A percentile compares a stretch with the other conserved stretches of the same genome.
Conservation (phyloP, 1,284 basidiomycete species). For the Marasmius fiardii region DNA sequence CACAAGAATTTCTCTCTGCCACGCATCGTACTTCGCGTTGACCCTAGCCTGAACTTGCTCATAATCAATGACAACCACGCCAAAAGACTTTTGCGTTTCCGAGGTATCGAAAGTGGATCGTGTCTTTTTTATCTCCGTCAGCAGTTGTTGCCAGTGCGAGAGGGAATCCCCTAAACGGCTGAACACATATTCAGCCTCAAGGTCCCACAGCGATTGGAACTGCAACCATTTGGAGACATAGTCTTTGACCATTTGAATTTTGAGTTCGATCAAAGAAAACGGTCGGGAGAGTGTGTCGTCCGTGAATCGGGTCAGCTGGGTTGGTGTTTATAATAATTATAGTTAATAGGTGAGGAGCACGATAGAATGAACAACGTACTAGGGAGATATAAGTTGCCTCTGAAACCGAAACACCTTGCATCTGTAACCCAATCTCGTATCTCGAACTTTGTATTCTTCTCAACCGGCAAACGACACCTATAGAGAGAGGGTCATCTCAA, state of each 20-base stretch:
- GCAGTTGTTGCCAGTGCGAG: slow-evolving; percentile 89
- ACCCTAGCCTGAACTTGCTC: slow-evolving; percentile 97
- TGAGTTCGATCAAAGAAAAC: slow-evolving; percentile 84
- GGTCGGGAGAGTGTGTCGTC: slow-evolving; percentile 79
- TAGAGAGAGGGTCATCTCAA: background rate
- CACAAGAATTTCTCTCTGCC: slow-evolving; percentile 93
- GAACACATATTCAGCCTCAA: slow-evolving; percentile 96
- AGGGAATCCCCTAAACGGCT: slow-evolving; percentile 92
- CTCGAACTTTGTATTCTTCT: slow-evolving; percentile 89
- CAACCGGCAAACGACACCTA: slow-evolving; percentile 86
- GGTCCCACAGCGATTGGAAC: slow-evolving; percentile 98
- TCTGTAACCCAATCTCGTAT: slow-evolving; percentile 93
- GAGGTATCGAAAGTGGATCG: slow-evolving; percentile 96
- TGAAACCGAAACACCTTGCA: slow-evolving; percentile 58
- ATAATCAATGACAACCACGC: slow-evolving; percentile 93
- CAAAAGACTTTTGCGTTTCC: slow-evolving; percentile 89
- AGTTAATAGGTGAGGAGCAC: background rate
- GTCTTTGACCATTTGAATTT: slow-evolving; percentile 81
- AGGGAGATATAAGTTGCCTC: slow-evolving; percentile 84
- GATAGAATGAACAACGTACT: slow-evolving; percentile 40
- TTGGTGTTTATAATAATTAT: background rate
- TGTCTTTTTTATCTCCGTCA: slow-evolving; percentile 95
- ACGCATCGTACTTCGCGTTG: slow-evolving; percentile 97
- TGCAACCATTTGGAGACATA: slow-evolving; percentile 98
- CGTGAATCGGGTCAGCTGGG: slow-evolving; percentile 73